Base-by-base conservation (phyloP, 495 filamentous ascomycete genomes). In the Penicillium verhagenii region DNA sequence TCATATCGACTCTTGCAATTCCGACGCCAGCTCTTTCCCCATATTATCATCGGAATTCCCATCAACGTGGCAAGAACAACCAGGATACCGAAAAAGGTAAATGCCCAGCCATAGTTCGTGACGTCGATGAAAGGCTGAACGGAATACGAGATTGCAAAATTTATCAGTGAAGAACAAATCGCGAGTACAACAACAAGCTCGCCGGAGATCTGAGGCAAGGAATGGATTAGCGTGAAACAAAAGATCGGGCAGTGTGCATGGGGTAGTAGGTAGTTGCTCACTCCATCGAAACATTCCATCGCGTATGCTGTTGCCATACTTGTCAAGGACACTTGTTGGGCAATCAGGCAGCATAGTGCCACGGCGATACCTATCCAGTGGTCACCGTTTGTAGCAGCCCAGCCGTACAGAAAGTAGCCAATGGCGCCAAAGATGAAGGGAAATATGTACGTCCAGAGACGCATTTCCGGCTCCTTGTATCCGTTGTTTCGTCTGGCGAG, bases 271-370 rank as follows among this genome's bases (percentile, higher is more conserved):
- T n/a, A n/a, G n/a, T n/a, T n/a, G 52, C 64, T 42, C 42, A 70
- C 67, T 50, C 58, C 57, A 42, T 70, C 67, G 21, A 69, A 71
- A 33, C 66, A 72, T 42, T 74, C 71, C 64, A 74, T 70, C 1
- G 69, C 71, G 63, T 72, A 74, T 9, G 67, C 68, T 4, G 70
- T 71, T n/a, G 70, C 71, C 47, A 72, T 57, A 53, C 66, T 68
- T 18, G 68, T 69, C 1, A 69, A 61, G 14, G 64, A 65, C 8
- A 74, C 69, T 46, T 74, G 70, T 20, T 72, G 67, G 10, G 70
- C 72, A 51, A 71, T 72, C 60, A 74, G 58, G 53, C 58, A 66
- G 52, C 66, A 65, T 14, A 72, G 50, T 3, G 61, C 63, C 24
- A 72, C 58, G 9, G 68, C 64, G 42, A 67, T 68, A 6, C 63